Conservation (phyloP, 176 grass and related monocot species). For the maize (Zea mays) region Zm-B73-REFERENCE-NAM-5.0 NC_050100.1:177935001-177935500, state of each 20-base stretch:
- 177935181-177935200: slow-evolving; percentile 47
- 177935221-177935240: slow-evolving; percentile 44
- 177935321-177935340: slow-evolving; percentile 49
- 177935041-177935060: too few relatives aligned
- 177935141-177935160: not conserved
- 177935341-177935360: slow-evolving; percentile 49
- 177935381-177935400: slow-evolving; percentile 43
- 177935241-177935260: slow-evolving; percentile 49
- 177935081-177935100: too few relatives aligned
- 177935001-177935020: too few relatives aligned
- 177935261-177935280: slow-evolving; percentile 54
- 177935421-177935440: slow-evolving; percentile 40
- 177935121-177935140: too few relatives aligned
- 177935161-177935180: slow-evolving; percentile 41
- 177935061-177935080: too few relatives aligned
- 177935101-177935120: too few relatives aligned
- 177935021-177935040: too few relatives aligned
- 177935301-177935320: slow-evolving; percentile 54
- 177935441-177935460: slow-evolving; percentile 38
- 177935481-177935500: slow-evolving; percentile 52
- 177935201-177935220: slow-evolving; percentile 39
- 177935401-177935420: slow-evolving; percentile 49
- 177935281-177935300: slow-evolving; percentile 53
- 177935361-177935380: slow-evolving; percentile 55
- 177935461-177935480: slow-evolving; percentile 45